Evolutionary conservation across 2,329 filamentous ascomycete genomes (phyloP).

Genomic region (Pseudocercospora crystallina): DNA sequence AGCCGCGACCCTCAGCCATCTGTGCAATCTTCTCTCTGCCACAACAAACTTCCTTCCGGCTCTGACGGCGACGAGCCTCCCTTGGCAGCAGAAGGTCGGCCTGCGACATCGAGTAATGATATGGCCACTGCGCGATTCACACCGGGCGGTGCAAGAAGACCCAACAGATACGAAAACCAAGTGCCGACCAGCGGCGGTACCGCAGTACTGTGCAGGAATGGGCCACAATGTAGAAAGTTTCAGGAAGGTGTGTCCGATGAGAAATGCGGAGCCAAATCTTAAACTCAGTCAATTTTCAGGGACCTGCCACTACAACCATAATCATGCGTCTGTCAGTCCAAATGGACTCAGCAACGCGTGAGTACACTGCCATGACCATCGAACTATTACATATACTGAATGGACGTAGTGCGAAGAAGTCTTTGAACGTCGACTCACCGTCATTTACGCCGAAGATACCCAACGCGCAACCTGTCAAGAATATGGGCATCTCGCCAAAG

Average conservation of each 20-base stretch:
- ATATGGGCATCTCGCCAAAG: slow-evolving; percentile 80
- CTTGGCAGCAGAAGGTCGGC: neutral
- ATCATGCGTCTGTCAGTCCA: slow-evolving; percentile 28
- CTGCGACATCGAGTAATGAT: slow-evolving; percentile 26
- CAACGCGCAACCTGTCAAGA: slow-evolving; percentile 57
- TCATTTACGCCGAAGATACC: slow-evolving; percentile 65
- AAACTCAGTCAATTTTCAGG: slow-evolving; percentile 17
- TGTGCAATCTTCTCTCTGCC: neutral
- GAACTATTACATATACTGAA: neutral
- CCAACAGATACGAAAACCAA: slow-evolving; percentile 29
- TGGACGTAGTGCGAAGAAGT: slow-evolving; percentile 57
- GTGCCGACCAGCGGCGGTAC: slow-evolving; percentile 26
- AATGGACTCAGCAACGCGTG: slow-evolving; percentile 31
- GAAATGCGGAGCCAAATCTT: neutral
- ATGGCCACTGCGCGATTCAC: slow-evolving; percentile 33
- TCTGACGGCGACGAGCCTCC: neutral
- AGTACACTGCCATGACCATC: slow-evolving; percentile 12
- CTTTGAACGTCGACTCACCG: slow-evolving; percentile 91
- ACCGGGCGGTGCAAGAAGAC: slow-evolving; percentile 32
- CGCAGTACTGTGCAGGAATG: slow-evolving; percentile 33
- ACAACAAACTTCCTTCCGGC: neutral
- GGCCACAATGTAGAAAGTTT: slow-evolving; percentile 35
- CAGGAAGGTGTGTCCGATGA: slow-evolving; percentile 30
- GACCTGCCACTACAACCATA: slow-evolving; percentile 37
- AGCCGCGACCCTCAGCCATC: too few species aligned